Base-by-base conservation (phyloP, 164 flowering plant species). In the Taxillus chinensis region DNA sequence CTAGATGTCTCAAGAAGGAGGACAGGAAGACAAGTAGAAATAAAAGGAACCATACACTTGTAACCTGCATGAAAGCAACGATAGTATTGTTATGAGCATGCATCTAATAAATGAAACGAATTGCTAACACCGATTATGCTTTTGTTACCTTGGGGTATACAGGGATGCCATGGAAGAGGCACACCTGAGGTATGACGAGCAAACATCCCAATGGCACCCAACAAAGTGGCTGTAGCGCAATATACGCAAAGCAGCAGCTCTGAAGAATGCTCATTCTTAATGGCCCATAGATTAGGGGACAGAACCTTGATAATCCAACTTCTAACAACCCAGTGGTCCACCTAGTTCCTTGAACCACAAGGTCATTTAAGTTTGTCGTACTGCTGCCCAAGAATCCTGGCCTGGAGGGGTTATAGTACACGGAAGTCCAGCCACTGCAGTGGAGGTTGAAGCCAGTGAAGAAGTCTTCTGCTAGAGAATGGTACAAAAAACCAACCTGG, bases 121-220 rank as follows among this genome's bases (percentile, higher is more conserved):
- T 27, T 27, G 27, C 2, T 27, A 27, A 27, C 27, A 27, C 2
- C 27, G 27, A 27, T 27, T 27, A 27, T 27, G 27, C 27, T 27
- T 2, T 37, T 13, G 3, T 55, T 73, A 73, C 79, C 75, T 76
- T 66, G 5, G 79, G 77, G 62, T 40, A 73, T 41, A 77, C 15
- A 5, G 77, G 64, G 16, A 68, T 51, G 64, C 75, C 75, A 27
- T 59, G 60, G 5, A 64, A 41, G 56, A 68, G 64, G 61, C 67
- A 77, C 14, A 71, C 41, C 41, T 69, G 78, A 67, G 77, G 72
- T n/a, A 72, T 64, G 51, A 62, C 27, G 12, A 61, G 72, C 15
- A 66, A 72, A 4, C 57, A 39, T 4, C 62, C n/a, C 53, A 66
- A 48, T 0, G 75, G 43, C 9, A 70, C 7, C 2, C 62, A 57